Conservation (phyloP, 1,284 basidiomycete species). For the Megacollybia platyphylla region DNA sequence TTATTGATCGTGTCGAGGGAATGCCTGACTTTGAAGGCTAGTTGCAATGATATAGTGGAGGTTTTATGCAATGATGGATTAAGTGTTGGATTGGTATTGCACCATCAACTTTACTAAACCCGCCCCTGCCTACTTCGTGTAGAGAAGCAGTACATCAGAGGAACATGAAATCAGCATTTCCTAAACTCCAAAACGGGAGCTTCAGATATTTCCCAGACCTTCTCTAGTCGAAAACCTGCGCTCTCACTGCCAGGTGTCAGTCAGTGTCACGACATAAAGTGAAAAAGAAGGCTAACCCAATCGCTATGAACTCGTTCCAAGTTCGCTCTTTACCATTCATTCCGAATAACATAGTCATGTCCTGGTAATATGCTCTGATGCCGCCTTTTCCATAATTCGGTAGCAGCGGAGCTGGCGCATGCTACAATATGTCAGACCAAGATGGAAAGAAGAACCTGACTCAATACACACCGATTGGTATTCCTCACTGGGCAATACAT, state of each 20-base stretch:
- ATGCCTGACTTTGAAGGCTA: too few species aligned
- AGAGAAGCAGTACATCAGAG: background rate
- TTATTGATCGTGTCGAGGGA: too few species aligned
- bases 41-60: too few species aligned
- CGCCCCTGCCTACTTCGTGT: too few species aligned
- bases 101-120: too few species aligned
- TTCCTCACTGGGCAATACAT: constrained; percentile 4
- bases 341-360: constrained; percentile 9
- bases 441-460: background rate
- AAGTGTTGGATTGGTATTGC: too few species aligned
- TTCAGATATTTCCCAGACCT: constrained; percentile 6
- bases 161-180: too few species aligned
- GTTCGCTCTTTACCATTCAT: background rate
- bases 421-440: background rate
- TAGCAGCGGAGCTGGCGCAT: constrained; percentile 14
- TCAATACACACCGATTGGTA: background rate
- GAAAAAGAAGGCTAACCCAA: background rate
- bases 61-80: too few species aligned
- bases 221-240: constrained; percentile 6
- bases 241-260: constrained; percentile 2
- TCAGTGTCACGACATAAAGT: background rate
- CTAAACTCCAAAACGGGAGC: constrained; percentile 7
- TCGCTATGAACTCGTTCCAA: background rate
- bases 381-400: constrained; percentile 14
- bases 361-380: constrained; percentile 15